Conservation (phyloP, 169 alveolate genomes). For the Cryptosporidium baileyi region DNA sequence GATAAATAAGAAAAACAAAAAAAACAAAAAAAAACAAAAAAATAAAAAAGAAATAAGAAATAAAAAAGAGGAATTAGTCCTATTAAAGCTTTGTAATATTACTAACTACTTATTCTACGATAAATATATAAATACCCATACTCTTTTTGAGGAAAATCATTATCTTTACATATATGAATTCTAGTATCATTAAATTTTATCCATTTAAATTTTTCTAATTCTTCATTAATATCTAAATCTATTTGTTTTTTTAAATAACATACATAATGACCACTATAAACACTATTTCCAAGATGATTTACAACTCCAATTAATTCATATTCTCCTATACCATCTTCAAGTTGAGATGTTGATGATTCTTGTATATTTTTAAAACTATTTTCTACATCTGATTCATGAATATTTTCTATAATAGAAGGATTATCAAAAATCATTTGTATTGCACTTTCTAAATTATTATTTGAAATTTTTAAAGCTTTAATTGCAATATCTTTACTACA, state of each 20-base stretch:
- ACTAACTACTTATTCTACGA: conserved; percentile 8
- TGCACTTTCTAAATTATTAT: conserved; percentile 20
- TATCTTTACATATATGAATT: background rate
- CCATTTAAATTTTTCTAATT: background rate
- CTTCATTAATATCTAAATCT: background rate
- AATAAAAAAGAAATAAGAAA: background rate
- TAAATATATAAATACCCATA: conserved; percentile 35
- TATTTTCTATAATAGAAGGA: conserved; percentile 12
- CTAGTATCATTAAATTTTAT: conserved; percentile 34
- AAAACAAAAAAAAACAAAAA: too few relatives aligned
- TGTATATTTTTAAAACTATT: background rate
- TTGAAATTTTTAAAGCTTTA: background rate
- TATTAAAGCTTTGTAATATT: too few relatives aligned
- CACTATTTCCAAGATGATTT: conserved; percentile 86
- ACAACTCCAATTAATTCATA: conserved; percentile 83
- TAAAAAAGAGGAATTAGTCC: too few relatives aligned
- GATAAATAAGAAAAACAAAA: background rate
- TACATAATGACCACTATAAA: conserved; percentile 86
- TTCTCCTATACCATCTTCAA: conserved; percentile 70
- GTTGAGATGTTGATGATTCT: too few relatives aligned
- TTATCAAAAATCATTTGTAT: conserved; percentile 51
- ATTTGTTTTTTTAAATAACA: conserved; percentile 76
- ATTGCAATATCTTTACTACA: conserved; percentile 17
- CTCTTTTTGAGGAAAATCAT: conserved; percentile 14
- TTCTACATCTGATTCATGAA: background rate